These are phyloP conservation scores for Rhodosporidiobolus sp. DNA, from an alignment of 768 basidiomycete species.

Conservation along the genomic window DNA sequence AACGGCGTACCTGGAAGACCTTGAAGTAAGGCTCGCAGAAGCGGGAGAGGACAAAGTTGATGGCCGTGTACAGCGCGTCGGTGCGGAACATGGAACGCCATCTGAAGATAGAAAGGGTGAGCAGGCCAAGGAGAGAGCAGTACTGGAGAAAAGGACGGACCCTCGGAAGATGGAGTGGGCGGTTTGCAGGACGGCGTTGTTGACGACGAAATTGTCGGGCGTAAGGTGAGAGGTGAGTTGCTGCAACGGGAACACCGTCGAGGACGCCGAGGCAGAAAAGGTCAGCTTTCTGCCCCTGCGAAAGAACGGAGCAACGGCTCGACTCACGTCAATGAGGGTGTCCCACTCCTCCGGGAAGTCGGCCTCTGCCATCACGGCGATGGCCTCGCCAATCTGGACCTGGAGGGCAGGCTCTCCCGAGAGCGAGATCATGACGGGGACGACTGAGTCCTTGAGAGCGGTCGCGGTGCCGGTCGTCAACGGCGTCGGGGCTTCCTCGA, in stretches of 20 bases:
- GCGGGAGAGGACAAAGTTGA: constrained; percentile 80
- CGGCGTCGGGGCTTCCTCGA: constrained; percentile 38
- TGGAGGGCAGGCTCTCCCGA: constrained; percentile 56
- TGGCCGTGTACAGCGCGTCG: constrained; percentile 79
- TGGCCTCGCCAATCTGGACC: constrained; percentile 86
- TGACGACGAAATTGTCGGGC: constrained; percentile 72
- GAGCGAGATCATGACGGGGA: constrained; percentile 86
- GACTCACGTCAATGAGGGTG: constrained; percentile 80
- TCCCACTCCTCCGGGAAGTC: constrained; percentile 91
- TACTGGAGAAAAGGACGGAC: constrained; percentile 42
- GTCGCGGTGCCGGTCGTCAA: constrained; percentile 43
- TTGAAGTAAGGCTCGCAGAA: constrained; percentile 81
- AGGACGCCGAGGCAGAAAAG: background rate
- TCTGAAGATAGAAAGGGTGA: constrained; percentile 47
- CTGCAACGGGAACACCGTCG: constrained; percentile 51
- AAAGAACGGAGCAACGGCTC: background rate
- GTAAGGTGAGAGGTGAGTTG: constrained; percentile 85
- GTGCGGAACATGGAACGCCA: constrained; percentile 90
- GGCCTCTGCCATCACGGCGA: constrained; percentile 81
- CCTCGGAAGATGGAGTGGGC: constrained; percentile 87
- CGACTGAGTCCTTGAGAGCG: constrained; percentile 68
- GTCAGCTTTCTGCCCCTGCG: background rate
- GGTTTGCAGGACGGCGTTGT: constrained; percentile 85
- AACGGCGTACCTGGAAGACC: constrained; percentile 64
- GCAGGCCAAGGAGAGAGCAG: too few relatives aligned